Evolutionary conservation across 208 protist genomes (phyloP), one percentile per base, ranked within the genome.

Genomic region (Acanthamoeba sp.): DNA sequence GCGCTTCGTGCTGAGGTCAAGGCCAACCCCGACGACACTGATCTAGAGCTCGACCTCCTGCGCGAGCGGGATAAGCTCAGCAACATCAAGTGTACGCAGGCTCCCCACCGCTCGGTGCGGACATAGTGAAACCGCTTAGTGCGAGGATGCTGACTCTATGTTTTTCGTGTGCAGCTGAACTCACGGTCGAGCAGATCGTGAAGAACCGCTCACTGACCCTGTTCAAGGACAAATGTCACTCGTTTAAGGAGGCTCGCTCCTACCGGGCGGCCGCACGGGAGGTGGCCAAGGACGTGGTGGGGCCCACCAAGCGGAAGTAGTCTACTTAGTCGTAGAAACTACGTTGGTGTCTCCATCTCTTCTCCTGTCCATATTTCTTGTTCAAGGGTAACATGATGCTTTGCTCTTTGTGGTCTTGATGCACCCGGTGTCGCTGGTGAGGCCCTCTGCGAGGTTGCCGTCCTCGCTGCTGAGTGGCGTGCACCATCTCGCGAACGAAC

Each of bases 201-300:
- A 89, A 89, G 52, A 89, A 89, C 50, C 42, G 80, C 7, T 89
- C 80, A 10, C 80, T 89, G 48, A 89, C n/a, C 27, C 80, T 89
- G 22, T 89, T 89, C 80, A 89, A 89, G 52, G 80, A 55, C 48
- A 89, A 89, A 32, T 89, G 80, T 48, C 80, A 80, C 71, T 80
- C 71, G 71, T 80, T 50, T 38, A 12, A 80, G 71, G 71, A 80
- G 71, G 71, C 71, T 0, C 71, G 40, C 22, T 50, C 71, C 38
- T 80, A 80, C 12, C 71, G 71, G 32, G 7, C 71, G 3, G 71
- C 71, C 24, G 40, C 40, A 10, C 71, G 71, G 12, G 34, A 80
- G 71, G 71, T 80, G 24, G 10, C 71, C 71, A 80, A 80, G 71
- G 71, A 80, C 71, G 71, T 80, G 0, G 71, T 80, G 16, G 71